phyloP scores from a whole-genome alignment of 192 early-diverging fungal species.

The Gigaspora rosea region DNA sequence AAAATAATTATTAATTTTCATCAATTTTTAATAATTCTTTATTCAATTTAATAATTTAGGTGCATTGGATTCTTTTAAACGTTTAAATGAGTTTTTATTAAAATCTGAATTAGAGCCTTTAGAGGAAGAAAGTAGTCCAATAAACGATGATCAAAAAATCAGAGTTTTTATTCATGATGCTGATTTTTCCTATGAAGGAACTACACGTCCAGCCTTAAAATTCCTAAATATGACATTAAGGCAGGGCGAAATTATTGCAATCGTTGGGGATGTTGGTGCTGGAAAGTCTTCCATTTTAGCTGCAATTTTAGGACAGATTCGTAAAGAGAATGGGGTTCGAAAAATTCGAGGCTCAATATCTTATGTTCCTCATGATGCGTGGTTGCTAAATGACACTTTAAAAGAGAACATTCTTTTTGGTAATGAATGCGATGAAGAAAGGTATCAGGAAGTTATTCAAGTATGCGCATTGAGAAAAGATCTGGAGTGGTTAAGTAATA shows the following conservation, averaged over 20 bases:
- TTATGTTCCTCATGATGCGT: constrained; percentile 69
- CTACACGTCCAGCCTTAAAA: constrained; percentile 40
- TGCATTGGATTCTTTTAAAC: constrained; percentile 56
- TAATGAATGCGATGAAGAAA: constrained; percentile 51
- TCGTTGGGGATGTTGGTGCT: constrained; percentile 70
- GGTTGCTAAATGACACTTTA: constrained; percentile 73
- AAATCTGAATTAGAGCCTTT: constrained; percentile 62
- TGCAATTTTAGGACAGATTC: constrained; percentile 70
- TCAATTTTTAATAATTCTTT: background rate
- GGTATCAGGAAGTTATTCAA: constrained; percentile 61
- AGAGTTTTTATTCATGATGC: constrained; percentile 54
- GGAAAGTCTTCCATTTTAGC: constrained; percentile 68
- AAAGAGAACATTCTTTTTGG: constrained; percentile 84
- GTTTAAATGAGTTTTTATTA: constrained; percentile 60
- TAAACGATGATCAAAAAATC: constrained; percentile 40
- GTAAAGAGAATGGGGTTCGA: constrained; percentile 47
- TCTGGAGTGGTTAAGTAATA: constrained; percentile 59
- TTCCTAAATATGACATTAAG: constrained; percentile 55
- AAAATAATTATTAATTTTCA: background rate
- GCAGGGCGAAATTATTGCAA: constrained; percentile 58
- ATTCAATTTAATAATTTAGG: constrained; percentile 38
- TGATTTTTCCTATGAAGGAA: constrained; percentile 61
- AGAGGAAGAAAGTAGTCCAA: constrained; percentile 28
- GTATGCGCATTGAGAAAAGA: constrained; percentile 66
- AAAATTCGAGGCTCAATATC: constrained; percentile 58